Percentiles rank a stretch among this genome's conserved stretches.
phyloP scores from a whole-genome alignment of 139 green algal genomes.

The Coelastrella sp. region DNA sequence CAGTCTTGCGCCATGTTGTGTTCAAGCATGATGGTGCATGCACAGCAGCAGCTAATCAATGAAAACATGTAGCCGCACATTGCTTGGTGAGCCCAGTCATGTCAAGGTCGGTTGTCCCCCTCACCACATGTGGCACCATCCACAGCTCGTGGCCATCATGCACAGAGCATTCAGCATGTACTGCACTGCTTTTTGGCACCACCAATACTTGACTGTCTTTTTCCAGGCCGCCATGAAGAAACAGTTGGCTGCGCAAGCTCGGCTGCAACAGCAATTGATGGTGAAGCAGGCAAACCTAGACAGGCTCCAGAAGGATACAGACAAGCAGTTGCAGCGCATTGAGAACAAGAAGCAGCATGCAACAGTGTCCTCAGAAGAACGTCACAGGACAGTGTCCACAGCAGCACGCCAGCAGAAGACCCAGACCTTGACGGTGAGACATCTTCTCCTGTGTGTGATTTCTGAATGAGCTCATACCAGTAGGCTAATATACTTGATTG shows the following conservation, averaged over 20 bases:
- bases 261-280: not conserved
- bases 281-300: not conserved
- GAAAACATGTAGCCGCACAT: too few relatives aligned
- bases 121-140: too few relatives aligned
- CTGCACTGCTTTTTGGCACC: too few relatives aligned
- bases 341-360: conserved; percentile 23
- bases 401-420: not conserved
- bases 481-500: too few relatives aligned
- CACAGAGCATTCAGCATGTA: too few relatives aligned
- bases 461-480: too few relatives aligned
- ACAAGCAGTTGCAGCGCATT: conserved; percentile 28
- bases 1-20: too few relatives aligned
- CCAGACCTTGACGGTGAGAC: not conserved
- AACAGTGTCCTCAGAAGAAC: not conserved
- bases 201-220: not conserved
- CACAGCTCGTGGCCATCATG: too few relatives aligned
- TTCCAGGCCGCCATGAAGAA: not conserved
- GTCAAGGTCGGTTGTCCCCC: too few relatives aligned
- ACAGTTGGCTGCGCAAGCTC: not conserved
- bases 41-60: conserved; percentile 14
- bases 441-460: too few relatives aligned
- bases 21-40: not conserved
- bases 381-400: not conserved
- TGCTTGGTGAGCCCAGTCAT: too few relatives aligned
- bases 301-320: not conserved